Percentiles rank a stretch among this genome's conserved stretches.
phyloP scores from a whole-genome alignment of 345 rosid genomes.

The Gossypium mustelinum region DNA sequence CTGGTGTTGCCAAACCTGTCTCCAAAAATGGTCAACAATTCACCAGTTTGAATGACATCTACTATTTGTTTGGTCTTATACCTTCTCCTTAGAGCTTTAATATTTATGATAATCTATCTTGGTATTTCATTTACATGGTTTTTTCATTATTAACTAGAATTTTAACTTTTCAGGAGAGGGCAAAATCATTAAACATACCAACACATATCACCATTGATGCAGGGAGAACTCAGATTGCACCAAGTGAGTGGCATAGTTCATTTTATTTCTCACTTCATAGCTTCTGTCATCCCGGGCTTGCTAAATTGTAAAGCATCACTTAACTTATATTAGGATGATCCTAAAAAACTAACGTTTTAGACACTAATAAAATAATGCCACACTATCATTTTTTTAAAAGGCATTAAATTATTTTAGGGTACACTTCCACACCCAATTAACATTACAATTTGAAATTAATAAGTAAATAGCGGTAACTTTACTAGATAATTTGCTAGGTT shows the following conservation, averaged over 20 bases:
- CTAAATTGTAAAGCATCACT: not conserved
- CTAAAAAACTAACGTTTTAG: too few relatives aligned
- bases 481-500: too few relatives aligned
- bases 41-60: not conserved
- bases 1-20: not conserved
- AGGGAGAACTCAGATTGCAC: conserved; percentile 97
- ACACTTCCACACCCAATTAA: too few relatives aligned
- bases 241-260: conserved; percentile 60
- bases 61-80: not conserved
- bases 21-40: not conserved
- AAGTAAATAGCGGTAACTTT: too few relatives aligned
- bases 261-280: conserved; percentile 2
- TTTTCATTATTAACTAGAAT: not conserved
- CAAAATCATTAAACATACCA: conserved; percentile 78
- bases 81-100: not conserved
- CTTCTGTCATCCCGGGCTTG: not conserved
- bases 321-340: too few relatives aligned
- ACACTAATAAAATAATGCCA: too few relatives aligned
- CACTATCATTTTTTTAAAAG: too few relatives aligned
- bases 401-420: too few relatives aligned
- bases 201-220: conserved; percentile 97
- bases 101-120: not conserved
- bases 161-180: conserved; percentile 65
- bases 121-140: not conserved
- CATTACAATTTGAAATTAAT: too few relatives aligned